phyloP scores from a whole-genome alignment of 805 yeast species.

The Saccharomycopsis capsularis region DNA sequence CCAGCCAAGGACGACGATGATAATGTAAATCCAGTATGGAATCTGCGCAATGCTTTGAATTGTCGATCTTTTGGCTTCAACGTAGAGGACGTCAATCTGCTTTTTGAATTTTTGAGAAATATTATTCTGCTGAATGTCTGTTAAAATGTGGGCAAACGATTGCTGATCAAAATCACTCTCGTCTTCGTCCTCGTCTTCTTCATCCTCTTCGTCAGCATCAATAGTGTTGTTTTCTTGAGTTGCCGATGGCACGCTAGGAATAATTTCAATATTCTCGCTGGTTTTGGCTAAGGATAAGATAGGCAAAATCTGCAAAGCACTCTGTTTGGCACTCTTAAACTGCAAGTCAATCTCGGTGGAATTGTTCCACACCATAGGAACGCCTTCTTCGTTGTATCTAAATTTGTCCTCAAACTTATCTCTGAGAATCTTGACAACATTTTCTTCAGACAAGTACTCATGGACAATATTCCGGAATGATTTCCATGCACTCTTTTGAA shows the following conservation, averaged over 20 bases:
- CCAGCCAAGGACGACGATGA: constrained; percentile 83
- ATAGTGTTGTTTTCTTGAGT: constrained; percentile 30
- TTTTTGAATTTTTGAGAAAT: constrained; percentile 57
- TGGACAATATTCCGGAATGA: constrained; percentile 50
- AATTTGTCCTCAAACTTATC: constrained; percentile 78
- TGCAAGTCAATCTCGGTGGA: constrained; percentile 63
- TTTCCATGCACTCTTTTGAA: constrained; percentile 59
- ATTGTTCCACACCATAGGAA: constrained; percentile 77
- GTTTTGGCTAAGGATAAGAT: constrained; percentile 49
- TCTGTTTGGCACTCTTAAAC: constrained; percentile 52
- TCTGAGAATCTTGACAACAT: constrained; percentile 56
- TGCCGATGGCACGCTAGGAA: constrained; percentile 46
- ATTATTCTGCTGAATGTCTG: constrained; percentile 48
- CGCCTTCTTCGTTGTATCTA: constrained; percentile 73
- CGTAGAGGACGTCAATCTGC: constrained; percentile 68
- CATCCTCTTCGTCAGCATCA: constrained; percentile 37
- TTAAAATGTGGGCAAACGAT: constrained; percentile 35
- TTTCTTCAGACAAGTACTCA: constrained; percentile 60
- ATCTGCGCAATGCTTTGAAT: constrained; percentile 70
- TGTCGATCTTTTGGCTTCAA: constrained; percentile 86
- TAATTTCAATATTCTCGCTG: constrained; percentile 46
- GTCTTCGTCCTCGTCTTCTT: constrained; percentile 24
- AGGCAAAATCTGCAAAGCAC: constrained; percentile 54
- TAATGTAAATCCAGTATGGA: constrained; percentile 73
- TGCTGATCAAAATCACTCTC: constrained; percentile 23